Percentiles rank a stretch among this genome's conserved stretches.
phyloP scores from a whole-genome alignment of 2,329 filamentous ascomycete genomes.

The Hymenoscyphus occultus region DNA sequence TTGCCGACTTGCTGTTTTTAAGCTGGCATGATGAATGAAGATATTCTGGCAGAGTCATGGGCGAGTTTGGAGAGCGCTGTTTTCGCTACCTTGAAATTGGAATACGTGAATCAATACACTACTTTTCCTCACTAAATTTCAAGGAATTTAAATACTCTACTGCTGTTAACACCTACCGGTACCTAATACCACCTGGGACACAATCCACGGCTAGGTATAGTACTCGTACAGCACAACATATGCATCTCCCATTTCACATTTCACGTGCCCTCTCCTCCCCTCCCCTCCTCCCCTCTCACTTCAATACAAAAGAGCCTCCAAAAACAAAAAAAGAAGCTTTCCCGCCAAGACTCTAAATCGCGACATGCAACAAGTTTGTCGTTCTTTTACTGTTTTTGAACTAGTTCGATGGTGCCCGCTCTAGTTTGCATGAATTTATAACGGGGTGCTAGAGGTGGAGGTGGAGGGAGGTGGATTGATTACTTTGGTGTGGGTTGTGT shows the following conservation, averaged over 20 bases:
- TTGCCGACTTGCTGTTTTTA: too few species aligned
- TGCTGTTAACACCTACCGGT: too few species aligned
- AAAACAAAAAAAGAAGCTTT: neutral
- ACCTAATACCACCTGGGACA: too few species aligned
- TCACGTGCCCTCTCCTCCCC: neutral
- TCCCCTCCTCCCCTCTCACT: neutral
- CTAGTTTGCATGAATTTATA: too few species aligned
- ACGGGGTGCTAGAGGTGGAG: neutral
- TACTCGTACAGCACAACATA: too few species aligned
- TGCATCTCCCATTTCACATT: neutral
- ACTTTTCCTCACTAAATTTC: too few species aligned
- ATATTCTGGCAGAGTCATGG: neutral
- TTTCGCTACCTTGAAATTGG: too few species aligned
- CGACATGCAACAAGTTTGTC: conserved; percentile 21
- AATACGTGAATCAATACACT: too few species aligned
- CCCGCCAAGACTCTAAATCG: conserved; percentile 21
- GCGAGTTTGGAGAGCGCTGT: too few species aligned
- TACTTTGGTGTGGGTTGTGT: conserved; percentile 12
- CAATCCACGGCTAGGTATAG: too few species aligned
- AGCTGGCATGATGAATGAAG: neutral
- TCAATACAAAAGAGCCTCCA: neutral
- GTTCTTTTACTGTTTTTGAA: neutral
- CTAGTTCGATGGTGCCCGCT: neutral
- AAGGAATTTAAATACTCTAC: too few species aligned
- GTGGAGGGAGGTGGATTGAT: neutral